Base-by-base conservation (phyloP, 352 stramenopile species). In the Phytopythium sindhum region DNA sequence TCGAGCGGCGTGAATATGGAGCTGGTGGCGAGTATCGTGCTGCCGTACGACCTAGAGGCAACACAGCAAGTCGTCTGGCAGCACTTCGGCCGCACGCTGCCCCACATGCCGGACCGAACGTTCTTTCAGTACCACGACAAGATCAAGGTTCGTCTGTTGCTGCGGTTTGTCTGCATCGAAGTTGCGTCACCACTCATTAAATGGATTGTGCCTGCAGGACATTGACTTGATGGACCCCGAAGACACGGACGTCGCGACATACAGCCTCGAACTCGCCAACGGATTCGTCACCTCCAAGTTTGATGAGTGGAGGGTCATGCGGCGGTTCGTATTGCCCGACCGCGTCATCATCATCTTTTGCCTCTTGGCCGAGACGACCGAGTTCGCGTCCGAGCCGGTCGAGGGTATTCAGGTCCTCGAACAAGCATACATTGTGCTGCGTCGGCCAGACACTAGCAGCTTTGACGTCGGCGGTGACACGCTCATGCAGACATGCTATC, bases 41-140 rank as follows among this genome's bases (percentile, higher is more conserved):
- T 75, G 35, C 69, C 69, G 53, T 70, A 67, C 48, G 52, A 60
- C 47, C 44, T 75, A 35, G 28, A 63, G 31, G 35, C 58, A n/a
- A 68, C 62, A 2, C 57, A 60, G 24, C 31, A 35, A 2, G 61
- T 60, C 4, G 66, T 70, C 45, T 75, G 69, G 69, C 53, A 70
- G 28, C 69, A 73, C 59, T 73, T 70, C 54, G 42, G 52, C 12
- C 29, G 29, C 19, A 26, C 33, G 17, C 52, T 41, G 7, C 52
- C 29, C 9, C 17, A 31, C 19, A 58, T 58, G 52, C 52, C 29
- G n/a, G 29, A 58, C 52, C 19, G 52, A 14, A 58, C 29, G 4
- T 37, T 47, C 24, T 81, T 74, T 28, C 65, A 75, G n/a, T 86
- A 86, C 48, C 70, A 84, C 24, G 77, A 80, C 19, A 65, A 86